Percentiles rank a stretch among this genome's conserved stretches.
Evolutionary conservation across 306 rosid genomes (phyloP).

Genomic region (Trichosanthes truncata): DNA sequence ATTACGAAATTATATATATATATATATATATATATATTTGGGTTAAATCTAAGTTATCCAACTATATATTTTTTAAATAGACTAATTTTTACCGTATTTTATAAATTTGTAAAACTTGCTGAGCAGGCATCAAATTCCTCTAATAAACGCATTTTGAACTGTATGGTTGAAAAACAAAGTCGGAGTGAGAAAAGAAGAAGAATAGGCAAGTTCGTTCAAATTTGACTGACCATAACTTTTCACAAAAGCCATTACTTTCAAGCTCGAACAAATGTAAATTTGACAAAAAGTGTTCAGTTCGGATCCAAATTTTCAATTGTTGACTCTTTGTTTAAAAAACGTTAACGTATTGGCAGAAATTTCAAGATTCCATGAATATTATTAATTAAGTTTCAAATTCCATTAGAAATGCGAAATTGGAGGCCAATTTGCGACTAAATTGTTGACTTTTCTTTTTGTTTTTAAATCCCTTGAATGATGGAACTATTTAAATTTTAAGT

Average conservation of each 20-base stretch:
- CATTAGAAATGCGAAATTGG: not conserved
- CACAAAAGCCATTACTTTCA: not conserved
- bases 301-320: not conserved
- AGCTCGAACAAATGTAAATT: not conserved
- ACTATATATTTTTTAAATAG: too few relatives aligned
- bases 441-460: not conserved
- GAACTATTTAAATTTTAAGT: not conserved
- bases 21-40: too few relatives aligned
- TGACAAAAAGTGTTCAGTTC: not conserved
- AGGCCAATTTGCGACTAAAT: not conserved
- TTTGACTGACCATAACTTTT: not conserved
- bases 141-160: too few relatives aligned
- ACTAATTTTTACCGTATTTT: too few relatives aligned
- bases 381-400: not conserved
- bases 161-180: too few relatives aligned
- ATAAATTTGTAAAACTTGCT: too few relatives aligned
- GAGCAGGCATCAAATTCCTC: too few relatives aligned
- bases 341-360: not conserved
- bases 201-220: not conserved
- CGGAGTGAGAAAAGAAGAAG: not conserved
- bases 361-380: slow-evolving; percentile 1
- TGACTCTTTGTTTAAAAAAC: not conserved
- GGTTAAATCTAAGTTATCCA: too few relatives aligned
- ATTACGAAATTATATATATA: too few relatives aligned
- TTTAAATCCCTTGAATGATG: not conserved